A percentile compares a stretch with the other conserved stretches of the same genome.
Evolutionary conservation across 495 filamentous ascomycete genomes (phyloP).

Genomic region (Durotheca rogersii): DNA sequence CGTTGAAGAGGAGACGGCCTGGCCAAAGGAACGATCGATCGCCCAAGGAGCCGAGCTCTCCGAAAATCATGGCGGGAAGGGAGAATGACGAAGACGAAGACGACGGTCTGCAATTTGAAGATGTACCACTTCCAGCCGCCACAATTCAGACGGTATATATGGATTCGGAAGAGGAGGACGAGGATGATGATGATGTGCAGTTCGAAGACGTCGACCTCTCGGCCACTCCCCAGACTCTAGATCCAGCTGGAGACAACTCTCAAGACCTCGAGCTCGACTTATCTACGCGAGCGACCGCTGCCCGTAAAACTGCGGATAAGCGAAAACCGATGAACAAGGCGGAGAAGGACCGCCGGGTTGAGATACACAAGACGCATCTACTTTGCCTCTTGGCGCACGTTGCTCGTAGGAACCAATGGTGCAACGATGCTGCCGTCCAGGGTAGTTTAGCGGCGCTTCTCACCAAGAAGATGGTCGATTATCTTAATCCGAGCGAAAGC

Average conservation of each 20-base stretch:
- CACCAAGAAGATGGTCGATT: slow-evolving; percentile 56
- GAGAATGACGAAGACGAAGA: slow-evolving; percentile 39
- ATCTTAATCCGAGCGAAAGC: slow-evolving; percentile 62
- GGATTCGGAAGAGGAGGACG: slow-evolving; percentile 37
- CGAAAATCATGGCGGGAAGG: slow-evolving; percentile 7
- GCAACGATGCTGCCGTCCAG: slow-evolving; percentile 72
- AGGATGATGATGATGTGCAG: slow-evolving; percentile 31
- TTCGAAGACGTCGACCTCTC: slow-evolving; percentile 42
- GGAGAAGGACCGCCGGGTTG: slow-evolving; percentile 69
- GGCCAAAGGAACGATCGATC: slow-evolving; percentile 38
- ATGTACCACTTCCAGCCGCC: slow-evolving; percentile 29
- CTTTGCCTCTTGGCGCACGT: slow-evolving; percentile 78
- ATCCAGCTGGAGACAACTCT: slow-evolving; percentile 39
- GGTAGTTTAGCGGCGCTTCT: slow-evolving; percentile 60
- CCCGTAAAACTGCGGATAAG: slow-evolving; percentile 39
- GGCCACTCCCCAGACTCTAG: slow-evolving; percentile 14
- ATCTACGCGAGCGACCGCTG: slow-evolving; percentile 41
- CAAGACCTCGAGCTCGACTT: slow-evolving; percentile 62
- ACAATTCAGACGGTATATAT: slow-evolving; percentile 28
- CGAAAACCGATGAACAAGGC: slow-evolving; percentile 65
- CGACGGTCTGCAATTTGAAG: slow-evolving; percentile 40
- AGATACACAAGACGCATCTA: slow-evolving; percentile 84
- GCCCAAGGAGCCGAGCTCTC: slow-evolving; percentile 4
- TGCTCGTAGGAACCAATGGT: slow-evolving; percentile 79
- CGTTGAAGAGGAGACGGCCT: slow-evolving; percentile 44